Evolutionary conservation across 2,329 filamentous ascomycete genomes (phyloP).

Genomic region (Aspergillus ochraceus): DNA sequence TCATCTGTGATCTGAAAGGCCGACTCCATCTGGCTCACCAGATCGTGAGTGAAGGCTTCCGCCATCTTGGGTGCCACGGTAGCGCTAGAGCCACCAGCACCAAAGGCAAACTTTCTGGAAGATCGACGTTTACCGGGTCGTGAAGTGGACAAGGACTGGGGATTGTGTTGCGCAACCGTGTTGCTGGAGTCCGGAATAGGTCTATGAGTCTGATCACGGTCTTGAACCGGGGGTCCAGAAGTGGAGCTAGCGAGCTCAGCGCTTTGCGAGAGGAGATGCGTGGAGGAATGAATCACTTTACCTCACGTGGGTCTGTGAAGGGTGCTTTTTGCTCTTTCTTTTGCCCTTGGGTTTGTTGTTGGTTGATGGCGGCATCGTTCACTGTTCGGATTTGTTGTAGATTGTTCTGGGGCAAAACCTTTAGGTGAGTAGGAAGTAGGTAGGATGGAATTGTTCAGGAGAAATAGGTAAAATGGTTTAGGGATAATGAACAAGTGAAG

Average conservation of each 20-base stretch:
- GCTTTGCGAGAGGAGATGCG: background rate
- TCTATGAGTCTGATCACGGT: background rate
- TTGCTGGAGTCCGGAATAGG: background rate
- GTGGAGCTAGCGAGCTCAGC: background rate
- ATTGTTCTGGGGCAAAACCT: background rate
- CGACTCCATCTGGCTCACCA: constrained; percentile 4
- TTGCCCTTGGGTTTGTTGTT: background rate
- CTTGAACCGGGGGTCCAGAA: background rate
- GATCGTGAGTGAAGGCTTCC: background rate
- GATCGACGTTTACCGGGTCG: background rate
- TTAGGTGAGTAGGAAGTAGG: background rate
- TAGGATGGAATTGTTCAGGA: background rate
- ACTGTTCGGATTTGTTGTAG: background rate
- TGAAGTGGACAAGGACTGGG: background rate
- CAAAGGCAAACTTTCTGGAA: background rate
- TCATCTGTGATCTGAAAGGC: constrained; percentile 8
- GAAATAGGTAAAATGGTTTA: background rate
- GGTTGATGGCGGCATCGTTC: background rate
- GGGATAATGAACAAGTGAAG: background rate
- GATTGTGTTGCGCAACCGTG: background rate
- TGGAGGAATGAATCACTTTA: background rate
- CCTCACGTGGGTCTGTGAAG: background rate
- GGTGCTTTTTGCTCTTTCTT: background rate
- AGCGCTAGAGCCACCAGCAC: background rate
- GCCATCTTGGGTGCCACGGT: background rate